Percentiles rank a stretch among this genome's conserved stretches.
phyloP scores from a whole-genome alignment of 2,329 filamentous ascomycete genomes.

The Rhinocladiella mackenziei region DNA sequence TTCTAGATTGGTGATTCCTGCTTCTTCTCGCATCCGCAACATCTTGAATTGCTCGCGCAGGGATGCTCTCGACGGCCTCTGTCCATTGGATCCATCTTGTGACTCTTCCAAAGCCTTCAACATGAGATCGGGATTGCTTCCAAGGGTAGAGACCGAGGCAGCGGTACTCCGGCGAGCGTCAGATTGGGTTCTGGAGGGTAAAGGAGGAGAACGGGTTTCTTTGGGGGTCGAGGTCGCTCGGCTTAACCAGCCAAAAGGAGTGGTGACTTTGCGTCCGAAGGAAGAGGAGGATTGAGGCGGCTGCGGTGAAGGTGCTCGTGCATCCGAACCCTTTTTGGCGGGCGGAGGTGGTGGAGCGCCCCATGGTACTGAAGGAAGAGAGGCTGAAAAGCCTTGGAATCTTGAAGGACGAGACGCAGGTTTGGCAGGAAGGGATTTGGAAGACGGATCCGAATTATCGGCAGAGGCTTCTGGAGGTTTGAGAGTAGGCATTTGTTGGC shows the following conservation, averaged over 20 bases:
- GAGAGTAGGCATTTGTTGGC: conserved; percentile 11
- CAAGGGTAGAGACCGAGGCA: conserved; percentile 72
- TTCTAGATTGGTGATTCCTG: conserved; percentile 54
- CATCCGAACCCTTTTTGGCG: conserved; percentile 27
- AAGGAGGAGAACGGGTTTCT: conserved; percentile 55
- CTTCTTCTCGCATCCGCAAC: conserved; percentile 70
- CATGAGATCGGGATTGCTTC: conserved; percentile 77
- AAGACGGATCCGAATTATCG: conserved; percentile 21
- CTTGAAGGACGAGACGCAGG: conserved; percentile 56
- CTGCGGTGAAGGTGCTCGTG: conserved; percentile 34
- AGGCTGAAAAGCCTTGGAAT: conserved; percentile 67
- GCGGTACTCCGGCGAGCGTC: conserved; percentile 65
- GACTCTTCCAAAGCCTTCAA: conserved; percentile 69
- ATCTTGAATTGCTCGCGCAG: conserved; percentile 76
- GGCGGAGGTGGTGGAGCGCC: conserved; percentile 48
- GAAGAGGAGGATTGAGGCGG: conserved; percentile 34
- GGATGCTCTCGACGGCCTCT: conserved; percentile 56
- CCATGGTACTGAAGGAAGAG: conserved; percentile 70
- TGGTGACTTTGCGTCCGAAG: conserved; percentile 68
- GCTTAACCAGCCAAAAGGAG: conserved; percentile 62
- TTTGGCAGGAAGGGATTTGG: conserved; percentile 33
- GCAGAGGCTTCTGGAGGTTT: conserved; percentile 8
- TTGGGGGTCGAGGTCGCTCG: conserved; percentile 49
- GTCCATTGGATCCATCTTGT: conserved; percentile 48
- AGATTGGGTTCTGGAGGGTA: conserved; percentile 42